phyloP scores from a whole-genome alignment of 257 asterid genomes.

The Plantago ovata region DNA sequence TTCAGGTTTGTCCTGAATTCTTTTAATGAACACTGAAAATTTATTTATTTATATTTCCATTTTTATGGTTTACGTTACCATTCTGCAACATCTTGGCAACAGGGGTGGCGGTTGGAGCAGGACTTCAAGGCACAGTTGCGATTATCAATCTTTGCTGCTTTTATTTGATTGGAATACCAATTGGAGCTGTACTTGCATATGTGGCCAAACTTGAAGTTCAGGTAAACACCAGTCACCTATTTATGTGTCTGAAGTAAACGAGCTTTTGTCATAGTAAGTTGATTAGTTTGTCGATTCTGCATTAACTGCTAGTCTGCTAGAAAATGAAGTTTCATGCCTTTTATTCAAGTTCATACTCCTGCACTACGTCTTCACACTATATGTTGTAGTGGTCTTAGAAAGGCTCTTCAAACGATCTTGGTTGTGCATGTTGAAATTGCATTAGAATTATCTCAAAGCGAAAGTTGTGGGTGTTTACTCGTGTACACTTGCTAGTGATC shows the following conservation, averaged over 20 bases:
- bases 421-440: too few species aligned
- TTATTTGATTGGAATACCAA: constrained; percentile 53
- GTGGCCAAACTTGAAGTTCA: constrained; percentile 42
- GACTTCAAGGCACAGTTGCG: constrained; percentile 57
- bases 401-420: too few species aligned
- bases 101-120: constrained; percentile 74
- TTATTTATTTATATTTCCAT: background rate
- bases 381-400: too few species aligned
- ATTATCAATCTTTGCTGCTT: constrained; percentile 48
- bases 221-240: constrained; percentile 22
- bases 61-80: background rate
- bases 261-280: background rate
- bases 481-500: too few species aligned
- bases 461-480: too few species aligned
- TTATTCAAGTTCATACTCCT: too few species aligned
- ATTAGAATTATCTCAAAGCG: too few species aligned
- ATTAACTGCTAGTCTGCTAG: too few species aligned
- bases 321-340: too few species aligned
- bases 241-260: background rate
- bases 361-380: too few species aligned
- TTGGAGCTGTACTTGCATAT: constrained; percentile 50
- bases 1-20: constrained; percentile 45
- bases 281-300: background rate
- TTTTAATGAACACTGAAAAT: background rate
- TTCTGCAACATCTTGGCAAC: background rate